Evolutionary conservation across 495 filamentous ascomycete species (phyloP).

Genomic region (Podospora sp.): DNA sequence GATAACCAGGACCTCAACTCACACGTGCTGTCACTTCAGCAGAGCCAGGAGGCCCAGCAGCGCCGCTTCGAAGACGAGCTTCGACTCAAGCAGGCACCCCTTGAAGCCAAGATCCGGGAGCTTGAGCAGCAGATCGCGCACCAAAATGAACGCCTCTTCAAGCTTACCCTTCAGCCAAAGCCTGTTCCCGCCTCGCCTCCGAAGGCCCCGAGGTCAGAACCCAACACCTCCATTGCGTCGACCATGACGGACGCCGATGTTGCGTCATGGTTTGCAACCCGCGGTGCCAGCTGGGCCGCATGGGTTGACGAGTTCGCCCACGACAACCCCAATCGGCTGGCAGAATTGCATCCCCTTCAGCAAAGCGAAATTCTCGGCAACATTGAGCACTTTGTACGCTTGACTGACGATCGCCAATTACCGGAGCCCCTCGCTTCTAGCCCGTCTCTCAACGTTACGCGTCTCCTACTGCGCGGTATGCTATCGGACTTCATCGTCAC

Average conservation of each 20-base stretch:
- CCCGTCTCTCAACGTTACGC: slow-evolving; percentile 3
- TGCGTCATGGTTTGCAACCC: slow-evolving; percentile 12
- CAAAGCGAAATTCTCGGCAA: slow-evolving; percentile 19
- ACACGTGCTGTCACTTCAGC: slow-evolving; percentile 9
- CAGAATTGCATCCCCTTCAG: slow-evolving; percentile 17
- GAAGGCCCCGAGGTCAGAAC: neutral
- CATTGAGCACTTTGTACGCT: slow-evolving; percentile 17
- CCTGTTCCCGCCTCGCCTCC: neutral
- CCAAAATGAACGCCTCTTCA: slow-evolving; percentile 4
- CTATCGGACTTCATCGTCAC: slow-evolving; percentile 23
- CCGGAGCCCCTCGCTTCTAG: slow-evolving; percentile 3
- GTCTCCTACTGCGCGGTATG: slow-evolving; percentile 17
- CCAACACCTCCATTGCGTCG: neutral
- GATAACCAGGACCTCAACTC: slow-evolving; percentile 23
- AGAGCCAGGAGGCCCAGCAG: slow-evolving; percentile 12
- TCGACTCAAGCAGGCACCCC: slow-evolving; percentile 13
- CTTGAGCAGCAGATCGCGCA: neutral
- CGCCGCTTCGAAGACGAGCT: slow-evolving; percentile 15
- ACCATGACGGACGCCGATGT: slow-evolving; percentile 18
- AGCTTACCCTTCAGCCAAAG: slow-evolving; percentile 4
- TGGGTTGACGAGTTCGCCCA: slow-evolving; percentile 14
- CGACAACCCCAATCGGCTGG: slow-evolving; percentile 3
- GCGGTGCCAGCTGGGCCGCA: slow-evolving; percentile 1
- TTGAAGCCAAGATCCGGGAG: slow-evolving; percentile 20
- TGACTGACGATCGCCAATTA: neutral